Base-by-base conservation (phyloP, 2,329 filamentous ascomycete genomes). In the Laburnicola sp. region DNA sequence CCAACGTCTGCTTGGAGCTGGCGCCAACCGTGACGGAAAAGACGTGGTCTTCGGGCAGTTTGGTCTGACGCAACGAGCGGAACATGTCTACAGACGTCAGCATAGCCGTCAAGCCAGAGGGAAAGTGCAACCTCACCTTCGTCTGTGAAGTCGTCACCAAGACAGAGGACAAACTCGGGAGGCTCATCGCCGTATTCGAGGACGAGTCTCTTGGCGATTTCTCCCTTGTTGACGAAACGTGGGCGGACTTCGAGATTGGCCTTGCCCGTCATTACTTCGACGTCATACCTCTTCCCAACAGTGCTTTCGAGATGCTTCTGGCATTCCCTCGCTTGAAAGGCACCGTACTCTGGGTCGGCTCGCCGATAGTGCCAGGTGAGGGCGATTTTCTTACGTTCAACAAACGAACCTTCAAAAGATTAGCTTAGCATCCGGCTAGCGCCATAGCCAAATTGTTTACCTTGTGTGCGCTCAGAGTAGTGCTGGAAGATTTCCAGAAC, bases 301-400 rank as follows among this genome's bases (percentile, higher is more conserved):
- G 85, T 89, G 3, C 81, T 78, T 69, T 95, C 87, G 11, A 99
- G 82, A 59, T 92, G 85, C 70, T 87, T 88, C 58, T 91, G 87
- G 66, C 91, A 95, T 69, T 92, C 87, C 23, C 81, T 82, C 4
- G 92, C 86, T 76, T 93, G 88, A 74, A 89, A 88, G 0, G 84
- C 75, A 16, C 91, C 93, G 57, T 89, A 89, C 62, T 95, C 89
- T 0, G 90, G 91, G 66, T 97, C 91, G 1, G 91, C 91, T 26
- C 90, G 85, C 35, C 94, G 89, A 74, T 97, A 99, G 70, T 99
- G 94, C 94, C 94, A 97, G 2, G 94, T 97, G 42, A 97, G 77
- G 3, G 94, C 92, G 58, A 95, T 94, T 57, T 91, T 88, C 76
- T 99, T 99, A 53, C 88, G 85, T 74, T 99, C 94, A 54, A 97